phyloP scores from a whole-genome alignment of 495 filamentous ascomycete species.

The Glutinoglossum americanum region DNA sequence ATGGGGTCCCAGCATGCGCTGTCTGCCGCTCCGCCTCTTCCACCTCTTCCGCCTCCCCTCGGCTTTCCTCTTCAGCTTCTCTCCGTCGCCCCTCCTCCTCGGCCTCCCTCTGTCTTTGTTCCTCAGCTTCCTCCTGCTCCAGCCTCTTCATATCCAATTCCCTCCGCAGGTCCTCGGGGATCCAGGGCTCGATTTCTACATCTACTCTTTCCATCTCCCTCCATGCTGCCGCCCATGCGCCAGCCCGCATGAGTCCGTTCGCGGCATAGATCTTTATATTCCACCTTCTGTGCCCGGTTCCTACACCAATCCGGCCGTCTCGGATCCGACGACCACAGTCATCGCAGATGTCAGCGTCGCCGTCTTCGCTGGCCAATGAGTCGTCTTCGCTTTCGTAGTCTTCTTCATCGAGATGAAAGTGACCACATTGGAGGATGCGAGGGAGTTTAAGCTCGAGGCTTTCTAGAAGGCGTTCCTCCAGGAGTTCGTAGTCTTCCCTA shows the following conservation, averaged over 20 bases:
- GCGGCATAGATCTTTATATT: constrained; percentile 77
- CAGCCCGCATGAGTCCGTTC: constrained; percentile 79
- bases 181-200: constrained; percentile 64
- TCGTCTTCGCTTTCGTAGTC: constrained; percentile 6
- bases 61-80: background rate
- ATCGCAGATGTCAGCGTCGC: constrained; percentile 26
- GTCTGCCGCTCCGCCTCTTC: background rate
- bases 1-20: background rate
- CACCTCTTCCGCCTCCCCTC: background rate
- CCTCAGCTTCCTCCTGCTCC: constrained; percentile 20
- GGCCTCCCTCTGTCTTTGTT: constrained; percentile 20
- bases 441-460: constrained; percentile 58
- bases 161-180: constrained; percentile 28
- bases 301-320: constrained; percentile 11
- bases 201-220: constrained; percentile 94
- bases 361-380: constrained; percentile 8
- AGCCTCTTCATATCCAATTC: constrained; percentile 18
- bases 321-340: constrained; percentile 14
- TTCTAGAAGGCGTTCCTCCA: constrained; percentile 84
- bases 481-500: constrained; percentile 68
- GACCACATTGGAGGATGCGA: constrained; percentile 57
- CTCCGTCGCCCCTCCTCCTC: constrained; percentile 17
- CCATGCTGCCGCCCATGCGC: constrained; percentile 88
- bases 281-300: constrained; percentile 37
- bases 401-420: constrained; percentile 22